Evolutionary conservation across 768 basidiomycete species (phyloP).

Genomic region (Plicaturopsis crispa): DNA sequence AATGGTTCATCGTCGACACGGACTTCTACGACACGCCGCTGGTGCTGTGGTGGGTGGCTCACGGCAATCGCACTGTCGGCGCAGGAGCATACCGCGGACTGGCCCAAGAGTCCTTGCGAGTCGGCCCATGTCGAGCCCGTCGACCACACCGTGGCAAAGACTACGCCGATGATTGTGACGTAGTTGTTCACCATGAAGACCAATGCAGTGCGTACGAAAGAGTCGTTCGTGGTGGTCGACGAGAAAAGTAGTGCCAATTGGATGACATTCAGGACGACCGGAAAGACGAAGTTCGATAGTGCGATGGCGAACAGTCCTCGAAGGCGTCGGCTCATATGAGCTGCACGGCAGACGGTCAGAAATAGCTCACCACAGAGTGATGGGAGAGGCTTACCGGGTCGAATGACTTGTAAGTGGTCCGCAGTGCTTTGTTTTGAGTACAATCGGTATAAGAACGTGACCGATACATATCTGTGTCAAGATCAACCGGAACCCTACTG

Average conservation of each 20-base stretch:
- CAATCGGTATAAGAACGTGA: constrained; percentile 17
- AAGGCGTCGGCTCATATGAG: constrained; percentile 10
- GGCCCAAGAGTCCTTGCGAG: too few species aligned
- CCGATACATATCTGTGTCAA: constrained; percentile 10
- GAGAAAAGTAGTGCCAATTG: constrained; percentile 11
- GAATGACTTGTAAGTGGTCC: too few species aligned
- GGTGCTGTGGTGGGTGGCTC: too few species aligned
- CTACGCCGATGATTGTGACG: constrained; percentile 19
- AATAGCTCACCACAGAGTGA: too few species aligned
- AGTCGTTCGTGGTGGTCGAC: constrained; percentile 6
- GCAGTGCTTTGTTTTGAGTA: constrained; percentile 4
- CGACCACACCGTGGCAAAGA: constrained; percentile 19
- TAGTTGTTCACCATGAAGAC: constrained; percentile 14
- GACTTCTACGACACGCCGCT: too few species aligned
- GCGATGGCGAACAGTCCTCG: constrained; percentile 19
- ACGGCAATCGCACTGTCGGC: too few species aligned
- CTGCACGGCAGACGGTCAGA: constrained; percentile 11
- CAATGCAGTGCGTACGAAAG: too few species aligned
- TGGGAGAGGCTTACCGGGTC: too few species aligned
- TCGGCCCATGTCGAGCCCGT: constrained; percentile 11
- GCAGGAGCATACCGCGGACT: too few species aligned
- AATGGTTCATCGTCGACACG: too few species aligned
- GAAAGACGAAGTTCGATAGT: constrained; percentile 20
- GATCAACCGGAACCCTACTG: not conserved
- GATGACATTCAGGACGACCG: constrained; percentile 16